Evolutionary conservation across 2,329 filamentous ascomycete genomes (phyloP).

Genomic region (Aureobasidium sp.): DNA sequence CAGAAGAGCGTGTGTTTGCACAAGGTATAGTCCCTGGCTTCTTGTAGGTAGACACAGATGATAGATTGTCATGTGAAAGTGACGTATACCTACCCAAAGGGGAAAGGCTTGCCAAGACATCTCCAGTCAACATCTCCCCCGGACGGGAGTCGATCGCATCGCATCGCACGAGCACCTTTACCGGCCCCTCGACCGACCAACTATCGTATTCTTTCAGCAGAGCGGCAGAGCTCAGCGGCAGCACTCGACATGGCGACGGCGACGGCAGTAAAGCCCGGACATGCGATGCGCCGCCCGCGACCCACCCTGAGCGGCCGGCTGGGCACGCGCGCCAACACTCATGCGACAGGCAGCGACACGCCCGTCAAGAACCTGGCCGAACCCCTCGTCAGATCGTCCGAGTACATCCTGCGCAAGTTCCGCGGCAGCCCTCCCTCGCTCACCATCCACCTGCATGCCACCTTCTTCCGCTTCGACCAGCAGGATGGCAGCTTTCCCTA

Average conservation of each 20-base stretch:
- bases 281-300: constrained; percentile 36
- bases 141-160: not conserved
- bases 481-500: constrained; percentile 91
- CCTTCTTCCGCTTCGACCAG: constrained; percentile 84
- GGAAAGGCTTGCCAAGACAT: not conserved
- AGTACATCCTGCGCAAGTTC: constrained; percentile 78
- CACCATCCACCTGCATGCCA: constrained; percentile 74
- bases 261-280: constrained; percentile 24
- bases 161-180: not conserved
- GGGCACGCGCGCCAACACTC: constrained; percentile 8
- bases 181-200: not conserved
- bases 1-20: not conserved
- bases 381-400: constrained; percentile 54
- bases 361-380: constrained; percentile 22
- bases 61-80: not conserved
- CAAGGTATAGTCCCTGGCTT: no score
- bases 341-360: constrained; percentile 18
- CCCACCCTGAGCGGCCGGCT: constrained; percentile 19
- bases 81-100: not conserved
- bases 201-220: not conserved
- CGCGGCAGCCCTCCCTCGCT: constrained; percentile 66
- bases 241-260: constrained; percentile 24
- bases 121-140: not conserved
- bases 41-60: no score
- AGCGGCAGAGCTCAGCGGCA: not conserved